phyloP scores from a whole-genome alignment of 2,329 filamentous ascomycete genomes.

The Colletotrichum viniferum region DNA sequence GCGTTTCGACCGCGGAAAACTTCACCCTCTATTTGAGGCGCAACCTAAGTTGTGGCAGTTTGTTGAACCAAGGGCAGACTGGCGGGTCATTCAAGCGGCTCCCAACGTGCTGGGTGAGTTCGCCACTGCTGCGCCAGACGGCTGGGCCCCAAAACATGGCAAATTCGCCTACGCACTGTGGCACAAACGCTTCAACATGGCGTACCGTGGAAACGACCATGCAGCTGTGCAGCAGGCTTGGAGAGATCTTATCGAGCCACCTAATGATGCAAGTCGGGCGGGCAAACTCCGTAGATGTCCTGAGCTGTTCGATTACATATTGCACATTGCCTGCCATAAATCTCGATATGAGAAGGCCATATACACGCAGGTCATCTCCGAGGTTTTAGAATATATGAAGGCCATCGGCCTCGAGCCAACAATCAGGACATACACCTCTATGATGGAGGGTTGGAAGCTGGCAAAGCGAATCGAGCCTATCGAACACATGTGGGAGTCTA shows the following conservation, averaged over 20 bases:
- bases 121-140: neutral
- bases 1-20: conserved; percentile 6
- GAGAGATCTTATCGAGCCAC: conserved; percentile 33
- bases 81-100: conserved; percentile 7
- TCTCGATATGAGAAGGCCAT: neutral
- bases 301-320: conserved; percentile 43
- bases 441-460: conserved; percentile 73
- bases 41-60: conserved; percentile 7
- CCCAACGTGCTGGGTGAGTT: neutral
- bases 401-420: conserved; percentile 60
- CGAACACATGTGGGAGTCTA: conserved; percentile 69
- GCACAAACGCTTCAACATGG: conserved; percentile 11
- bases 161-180: conserved; percentile 14
- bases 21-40: conserved; percentile 2
- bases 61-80: conserved; percentile 10
- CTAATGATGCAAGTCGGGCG: conserved; percentile 26
- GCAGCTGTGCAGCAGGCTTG: conserved; percentile 25
- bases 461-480: conserved; percentile 64
- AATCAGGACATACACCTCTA: conserved; percentile 71
- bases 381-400: conserved; percentile 47
- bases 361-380: neutral
- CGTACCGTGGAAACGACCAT: conserved; percentile 5
- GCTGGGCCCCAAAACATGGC: neutral
- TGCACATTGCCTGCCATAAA: conserved; percentile 41
- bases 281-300: conserved; percentile 34